Percentiles rank a stretch among this genome's conserved stretches.
phyloP scores from a whole-genome alignment of 1,284 basidiomycete species.

The Puccinia sorghi region DNA sequence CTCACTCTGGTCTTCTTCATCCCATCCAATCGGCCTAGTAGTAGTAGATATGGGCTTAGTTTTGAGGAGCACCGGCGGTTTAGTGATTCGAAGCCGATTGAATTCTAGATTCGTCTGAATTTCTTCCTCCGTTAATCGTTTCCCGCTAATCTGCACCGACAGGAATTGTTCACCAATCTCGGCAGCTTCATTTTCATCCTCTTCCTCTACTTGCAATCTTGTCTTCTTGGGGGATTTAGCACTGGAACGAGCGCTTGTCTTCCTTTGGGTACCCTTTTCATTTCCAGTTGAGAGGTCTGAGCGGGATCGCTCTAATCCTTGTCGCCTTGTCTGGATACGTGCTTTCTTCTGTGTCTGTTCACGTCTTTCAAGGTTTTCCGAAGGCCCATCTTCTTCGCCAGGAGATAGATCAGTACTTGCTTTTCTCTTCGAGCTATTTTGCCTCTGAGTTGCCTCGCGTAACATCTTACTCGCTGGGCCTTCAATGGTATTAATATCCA shows the following conservation, averaged over 20 bases:
- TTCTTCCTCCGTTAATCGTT: conserved; percentile 35
- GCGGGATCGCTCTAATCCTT: not conserved
- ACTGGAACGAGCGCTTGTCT: not conserved
- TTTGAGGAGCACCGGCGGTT: conserved; percentile 20
- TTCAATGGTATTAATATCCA: conserved; percentile 35
- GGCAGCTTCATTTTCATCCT: not conserved
- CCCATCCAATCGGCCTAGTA: conserved; percentile 37
- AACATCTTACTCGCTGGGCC: conserved; percentile 29
- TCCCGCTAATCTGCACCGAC: conserved; percentile 22
- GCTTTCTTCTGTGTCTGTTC: not conserved
- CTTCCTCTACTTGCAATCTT: not conserved
- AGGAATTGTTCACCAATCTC: conserved; percentile 20
- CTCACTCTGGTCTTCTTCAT: conserved; percentile 40
- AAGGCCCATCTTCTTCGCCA: conserved; percentile 1
- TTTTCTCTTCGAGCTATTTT: conserved; percentile 12
- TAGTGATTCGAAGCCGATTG: conserved; percentile 40
- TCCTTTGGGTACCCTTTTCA: not conserved
- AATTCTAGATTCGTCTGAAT: conserved; percentile 40
- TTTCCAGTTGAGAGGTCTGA: conserved; percentile 7
- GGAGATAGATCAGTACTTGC: not conserved
- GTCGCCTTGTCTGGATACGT: not conserved
- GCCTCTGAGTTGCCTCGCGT: not conserved
- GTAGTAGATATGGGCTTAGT: not conserved
- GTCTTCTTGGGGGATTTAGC: not conserved
- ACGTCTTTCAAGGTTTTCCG: not conserved